Percentiles rank a stretch among this genome's conserved stretches.
phyloP scores from a whole-genome alignment of 2,329 filamentous ascomycete species.

The Paracorniculantispora psalliotae region DNA sequence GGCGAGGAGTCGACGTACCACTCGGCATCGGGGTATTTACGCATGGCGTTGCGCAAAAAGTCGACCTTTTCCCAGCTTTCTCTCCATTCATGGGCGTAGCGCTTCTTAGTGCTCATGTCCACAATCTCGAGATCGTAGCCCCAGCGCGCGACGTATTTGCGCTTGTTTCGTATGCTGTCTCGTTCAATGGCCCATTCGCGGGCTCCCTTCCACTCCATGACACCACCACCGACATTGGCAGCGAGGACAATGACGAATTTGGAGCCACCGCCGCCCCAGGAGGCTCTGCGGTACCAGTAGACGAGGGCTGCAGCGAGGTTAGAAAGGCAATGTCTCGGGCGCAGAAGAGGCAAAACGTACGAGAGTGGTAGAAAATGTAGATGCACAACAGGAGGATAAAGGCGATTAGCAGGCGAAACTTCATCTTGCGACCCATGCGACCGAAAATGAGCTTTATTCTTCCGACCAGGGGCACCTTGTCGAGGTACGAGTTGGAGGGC shows the following conservation, averaged over 20 bases:
- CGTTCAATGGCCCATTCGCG: conserved; percentile 97
- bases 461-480: conserved; percentile 41
- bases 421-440: conserved; percentile 59
- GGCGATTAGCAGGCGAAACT: conserved; percentile 56
- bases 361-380: conserved; percentile 64
- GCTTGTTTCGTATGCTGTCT: conserved; percentile 93
- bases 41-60: conserved; percentile 79
- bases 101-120: conserved; percentile 98
- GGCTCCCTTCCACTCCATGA: conserved; percentile 98
- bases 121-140: conserved; percentile 95
- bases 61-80: conserved; percentile 99
- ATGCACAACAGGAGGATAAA: conserved; percentile 57
- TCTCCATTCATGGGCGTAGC: conserved; percentile 97
- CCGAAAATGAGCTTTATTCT: conserved; percentile 42
- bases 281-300: conserved; percentile 65
- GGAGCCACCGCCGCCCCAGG: conserved; percentile 73
- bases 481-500: conserved; percentile 50
- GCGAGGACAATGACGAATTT: conserved; percentile 92
- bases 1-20: conserved; percentile 59
- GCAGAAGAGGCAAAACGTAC: conserved; percentile 48
- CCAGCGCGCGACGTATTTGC: conserved; percentile 79
- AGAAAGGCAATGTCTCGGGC: conserved; percentile 16
- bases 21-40: conserved; percentile 92
- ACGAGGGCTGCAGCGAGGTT: conserved; percentile 40
- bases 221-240: conserved; percentile 90